phyloP scores from a whole-genome alignment of 2,329 filamentous ascomycete species.

The Neonectria neomacrospora region DNA sequence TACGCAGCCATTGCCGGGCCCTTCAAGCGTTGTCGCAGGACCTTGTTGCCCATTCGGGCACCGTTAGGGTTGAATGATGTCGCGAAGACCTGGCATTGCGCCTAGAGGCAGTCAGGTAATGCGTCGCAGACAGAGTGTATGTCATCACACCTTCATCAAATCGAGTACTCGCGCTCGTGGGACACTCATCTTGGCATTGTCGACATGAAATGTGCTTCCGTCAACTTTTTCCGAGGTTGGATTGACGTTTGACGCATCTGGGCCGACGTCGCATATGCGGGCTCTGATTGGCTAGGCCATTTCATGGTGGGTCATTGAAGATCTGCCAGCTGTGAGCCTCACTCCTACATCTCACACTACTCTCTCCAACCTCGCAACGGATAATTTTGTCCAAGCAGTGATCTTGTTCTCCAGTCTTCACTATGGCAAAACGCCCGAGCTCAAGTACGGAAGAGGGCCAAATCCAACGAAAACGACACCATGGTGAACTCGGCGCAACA shows the following conservation, averaged over 20 bases:
- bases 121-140: not conserved
- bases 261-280: constrained; percentile 31
- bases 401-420: not conserved
- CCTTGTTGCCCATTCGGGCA: constrained; percentile 87
- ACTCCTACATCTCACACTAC: constrained; percentile 3
- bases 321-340: constrained; percentile 12
- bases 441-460: constrained; percentile 18
- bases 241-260: constrained; percentile 43
- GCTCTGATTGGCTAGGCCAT: constrained; percentile 34
- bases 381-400: not conserved
- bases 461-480: constrained; percentile 35
- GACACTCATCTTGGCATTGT: constrained; percentile 66
- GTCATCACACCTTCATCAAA: constrained; percentile 76
- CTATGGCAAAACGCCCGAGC: constrained; percentile 32
- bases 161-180: constrained; percentile 72
- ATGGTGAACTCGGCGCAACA: constrained; percentile 17
- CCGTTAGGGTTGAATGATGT: constrained; percentile 89
- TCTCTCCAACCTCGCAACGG: not conserved
- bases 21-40: constrained; percentile 86
- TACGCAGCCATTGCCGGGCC: constrained; percentile 88
- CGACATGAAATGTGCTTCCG: constrained; percentile 36
- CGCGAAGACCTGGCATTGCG: constrained; percentile 91
- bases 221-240: constrained; percentile 45
- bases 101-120: constrained; percentile 60
- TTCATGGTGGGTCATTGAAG: constrained; percentile 14